These are phyloP conservation scores for Lignosus rhinocerotis DNA, from an alignment of 1,284 basidiomycete species.

Conservation along the genomic window DNA sequence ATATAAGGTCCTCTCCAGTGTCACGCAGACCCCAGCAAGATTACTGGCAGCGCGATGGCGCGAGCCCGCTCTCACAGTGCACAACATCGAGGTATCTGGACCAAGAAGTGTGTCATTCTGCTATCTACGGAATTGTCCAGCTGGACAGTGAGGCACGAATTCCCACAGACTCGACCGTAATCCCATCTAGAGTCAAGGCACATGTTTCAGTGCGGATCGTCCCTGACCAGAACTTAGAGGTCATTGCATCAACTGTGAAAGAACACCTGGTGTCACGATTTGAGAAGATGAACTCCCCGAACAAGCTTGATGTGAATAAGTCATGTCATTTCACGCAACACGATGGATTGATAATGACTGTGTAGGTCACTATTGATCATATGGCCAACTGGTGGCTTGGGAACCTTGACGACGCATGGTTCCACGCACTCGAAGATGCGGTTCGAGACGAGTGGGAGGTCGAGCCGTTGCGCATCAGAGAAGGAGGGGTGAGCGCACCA, in stretches of 20 bases:
- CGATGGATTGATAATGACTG: neutral
- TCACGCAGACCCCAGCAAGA: conserved; percentile 66
- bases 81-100: conserved; percentile 71
- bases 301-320: conserved; percentile 61
- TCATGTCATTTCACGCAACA: neutral
- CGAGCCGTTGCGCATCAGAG: conserved; percentile 85
- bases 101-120: conserved; percentile 57
- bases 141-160: neutral
- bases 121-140: neutral
- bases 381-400: conserved; percentile 97
- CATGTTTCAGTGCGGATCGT: conserved; percentile 90
- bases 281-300: conserved; percentile 62
- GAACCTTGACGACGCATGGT: conserved; percentile 79
- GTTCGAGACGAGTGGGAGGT: conserved; percentile 85
- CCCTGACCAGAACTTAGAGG: conserved; percentile 85
- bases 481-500: conserved; percentile 78
- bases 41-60: conserved; percentile 79
- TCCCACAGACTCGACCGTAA: conserved; percentile 76
- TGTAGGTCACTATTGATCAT: conserved; percentile 77
- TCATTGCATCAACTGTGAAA: conserved; percentile 64
- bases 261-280: conserved; percentile 67
- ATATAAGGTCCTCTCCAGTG: conserved; percentile 67
- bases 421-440: conserved; percentile 79
- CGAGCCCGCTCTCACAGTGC: conserved; percentile 74
- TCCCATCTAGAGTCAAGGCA: conserved; percentile 78